Conservation (phyloP, 2,329 filamentous ascomycete genomes). For the Boeremia exigua region DNA sequence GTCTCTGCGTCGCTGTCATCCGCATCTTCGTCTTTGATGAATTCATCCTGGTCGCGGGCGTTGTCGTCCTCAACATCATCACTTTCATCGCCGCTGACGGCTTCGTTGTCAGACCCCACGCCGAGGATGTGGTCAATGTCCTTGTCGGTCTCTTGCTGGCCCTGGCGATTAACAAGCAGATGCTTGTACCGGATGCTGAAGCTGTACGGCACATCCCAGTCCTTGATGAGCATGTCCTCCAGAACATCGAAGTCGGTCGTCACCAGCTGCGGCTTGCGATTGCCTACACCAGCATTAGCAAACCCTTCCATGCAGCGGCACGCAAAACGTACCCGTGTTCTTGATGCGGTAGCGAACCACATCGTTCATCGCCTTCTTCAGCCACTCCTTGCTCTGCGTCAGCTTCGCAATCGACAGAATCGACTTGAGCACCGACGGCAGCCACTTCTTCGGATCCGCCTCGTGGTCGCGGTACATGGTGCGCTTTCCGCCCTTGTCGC, state of each 20-base stretch:
- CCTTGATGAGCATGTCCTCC: slow-evolving; percentile 38
- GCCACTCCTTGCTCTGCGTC: slow-evolving; percentile 27
- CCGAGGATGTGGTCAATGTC: slow-evolving; percentile 33
- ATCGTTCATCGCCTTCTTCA: slow-evolving; percentile 35
- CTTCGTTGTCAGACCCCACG: slow-evolving; percentile 13
- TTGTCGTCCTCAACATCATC: slow-evolving; percentile 16
- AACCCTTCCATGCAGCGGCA: not conserved
- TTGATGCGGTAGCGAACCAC: slow-evolving; percentile 40
- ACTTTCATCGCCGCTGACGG: slow-evolving; percentile 3
- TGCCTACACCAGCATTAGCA: slow-evolving; percentile 16
- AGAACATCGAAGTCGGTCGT: slow-evolving; percentile 44
- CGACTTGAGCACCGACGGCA: slow-evolving; percentile 35
- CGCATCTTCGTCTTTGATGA: not conserved
- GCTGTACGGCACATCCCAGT: slow-evolving; percentile 29
- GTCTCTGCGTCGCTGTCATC: slow-evolving; percentile 4
- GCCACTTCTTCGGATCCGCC: slow-evolving; percentile 39
- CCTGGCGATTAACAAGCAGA: slow-evolving; percentile 30
- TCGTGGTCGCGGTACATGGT: slow-evolving; percentile 29
- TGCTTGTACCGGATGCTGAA: slow-evolving; percentile 43
- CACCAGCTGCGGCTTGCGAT: slow-evolving; percentile 41
- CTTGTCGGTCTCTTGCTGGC: slow-evolving; percentile 24
- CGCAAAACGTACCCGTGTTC: slow-evolving; percentile 24
- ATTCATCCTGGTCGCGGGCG: slow-evolving; percentile 5
- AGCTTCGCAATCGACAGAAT: slow-evolving; percentile 34
- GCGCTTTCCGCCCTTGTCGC: slow-evolving; percentile 22